A percentile compares a stretch with the other conserved stretches of the same genome.
Conservation (phyloP, 2,329 filamentous ascomycete species). For the Fusarium annulatum region DNA sequence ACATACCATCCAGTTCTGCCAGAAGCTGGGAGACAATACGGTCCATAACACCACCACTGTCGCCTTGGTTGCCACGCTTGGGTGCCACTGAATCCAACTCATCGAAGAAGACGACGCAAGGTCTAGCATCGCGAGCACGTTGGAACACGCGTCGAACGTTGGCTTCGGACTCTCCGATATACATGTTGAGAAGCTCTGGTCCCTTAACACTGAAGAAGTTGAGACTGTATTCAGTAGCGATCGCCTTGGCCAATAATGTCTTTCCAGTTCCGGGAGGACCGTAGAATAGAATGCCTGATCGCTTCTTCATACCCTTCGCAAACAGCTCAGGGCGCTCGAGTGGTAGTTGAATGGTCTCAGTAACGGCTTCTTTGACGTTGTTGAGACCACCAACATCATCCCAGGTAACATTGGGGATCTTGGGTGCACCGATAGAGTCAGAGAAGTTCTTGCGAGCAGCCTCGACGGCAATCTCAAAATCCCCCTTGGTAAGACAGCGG, state of each 20-base stretch:
- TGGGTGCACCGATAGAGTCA: conserved; percentile 95
- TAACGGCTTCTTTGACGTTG: conserved; percentile 96
- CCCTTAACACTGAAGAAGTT: conserved; percentile 97
- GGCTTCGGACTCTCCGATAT: conserved; percentile 93
- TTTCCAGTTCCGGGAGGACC: conserved; percentile 92
- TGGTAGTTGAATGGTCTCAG: conserved; percentile 94
- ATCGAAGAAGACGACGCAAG: conserved; percentile 94
- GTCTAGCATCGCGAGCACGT: conserved; percentile 83
- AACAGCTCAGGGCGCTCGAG: conserved; percentile 93
- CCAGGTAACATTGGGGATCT: conserved; percentile 98
- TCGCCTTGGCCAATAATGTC: conserved; percentile 91
- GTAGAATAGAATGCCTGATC: conserved; percentile 92
- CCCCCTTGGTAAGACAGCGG: conserved; percentile 80
- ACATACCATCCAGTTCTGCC: conserved; percentile 98
- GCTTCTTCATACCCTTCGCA: conserved; percentile 97
- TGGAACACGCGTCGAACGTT: conserved; percentile 93
- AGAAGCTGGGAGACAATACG: conserved; percentile 94
- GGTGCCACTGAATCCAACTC: conserved; percentile 94
- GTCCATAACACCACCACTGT: conserved; percentile 98
- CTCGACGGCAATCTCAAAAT: conserved; percentile 94
- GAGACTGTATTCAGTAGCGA: conserved; percentile 91
- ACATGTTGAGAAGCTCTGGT: conserved; percentile 93
- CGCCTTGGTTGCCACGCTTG: conserved; percentile 96
- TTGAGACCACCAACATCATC: conserved; percentile 93
- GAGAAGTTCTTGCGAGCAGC: conserved; percentile 98